Evolutionary conservation across 1,284 basidiomycete species (phyloP).

Genomic region (Tetrapyrgos nigripes): DNA sequence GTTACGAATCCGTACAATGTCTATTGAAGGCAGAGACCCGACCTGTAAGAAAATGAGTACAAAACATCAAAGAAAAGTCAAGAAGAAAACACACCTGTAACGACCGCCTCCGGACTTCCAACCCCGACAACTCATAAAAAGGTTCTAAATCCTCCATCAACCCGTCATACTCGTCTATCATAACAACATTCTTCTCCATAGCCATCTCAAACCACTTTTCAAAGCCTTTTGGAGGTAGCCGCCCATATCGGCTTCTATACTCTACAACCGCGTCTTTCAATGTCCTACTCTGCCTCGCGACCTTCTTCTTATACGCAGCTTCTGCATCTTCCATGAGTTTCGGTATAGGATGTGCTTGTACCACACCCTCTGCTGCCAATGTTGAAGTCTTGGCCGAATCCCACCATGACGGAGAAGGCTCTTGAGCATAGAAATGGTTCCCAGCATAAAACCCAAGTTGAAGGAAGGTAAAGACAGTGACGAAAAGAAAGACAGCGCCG

Average conservation of each 20-base stretch:
- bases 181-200: constrained; percentile 70
- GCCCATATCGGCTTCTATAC: constrained; percentile 79
- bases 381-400: too few relatives aligned
- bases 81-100: constrained; percentile 57
- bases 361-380: too few relatives aligned
- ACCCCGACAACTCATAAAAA: constrained; percentile 78
- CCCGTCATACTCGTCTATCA: constrained; percentile 92
- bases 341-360: constrained; percentile 75
- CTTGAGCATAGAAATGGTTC: neutral
- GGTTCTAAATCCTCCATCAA: constrained; percentile 82
- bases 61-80: constrained; percentile 6
- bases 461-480: constrained; percentile 1
- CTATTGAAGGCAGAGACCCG: constrained; percentile 82
- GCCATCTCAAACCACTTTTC: constrained; percentile 91
- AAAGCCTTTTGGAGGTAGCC: constrained; percentile 87
- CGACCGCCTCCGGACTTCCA: constrained; percentile 75
- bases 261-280: constrained; percentile 77
- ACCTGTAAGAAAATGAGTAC: constrained; percentile 50
- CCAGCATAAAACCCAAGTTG: neutral
- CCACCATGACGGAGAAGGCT: neutral
- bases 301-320: constrained; percentile 64
- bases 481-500: neutral
- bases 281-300: constrained; percentile 79
- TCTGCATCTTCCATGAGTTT: constrained; percentile 84
- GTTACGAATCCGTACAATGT: constrained; percentile 77